Conservation (phyloP, 495 filamentous ascomycete genomes). For the Xylaria intraflava region DNA sequence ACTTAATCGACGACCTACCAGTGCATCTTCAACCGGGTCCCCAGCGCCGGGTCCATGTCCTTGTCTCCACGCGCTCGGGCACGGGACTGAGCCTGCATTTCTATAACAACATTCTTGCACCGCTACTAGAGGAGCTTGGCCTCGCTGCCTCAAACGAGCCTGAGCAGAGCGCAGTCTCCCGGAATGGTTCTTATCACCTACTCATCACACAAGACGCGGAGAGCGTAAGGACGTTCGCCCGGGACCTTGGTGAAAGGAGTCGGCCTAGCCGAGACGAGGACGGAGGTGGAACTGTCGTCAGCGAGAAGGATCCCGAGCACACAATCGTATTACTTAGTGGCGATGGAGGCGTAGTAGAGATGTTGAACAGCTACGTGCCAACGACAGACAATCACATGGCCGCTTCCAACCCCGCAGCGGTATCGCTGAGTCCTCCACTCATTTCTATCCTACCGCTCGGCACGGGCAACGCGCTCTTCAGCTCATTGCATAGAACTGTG, state of each 20-base stretch:
- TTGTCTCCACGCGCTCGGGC: constrained; percentile 71
- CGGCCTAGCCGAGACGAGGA: constrained; percentile 33
- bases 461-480: constrained; percentile 83
- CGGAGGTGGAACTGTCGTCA: constrained; percentile 21
- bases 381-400: background rate
- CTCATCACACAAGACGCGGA: constrained; percentile 54
- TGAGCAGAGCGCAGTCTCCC: background rate
- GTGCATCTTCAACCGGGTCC: constrained; percentile 26
- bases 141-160: background rate
- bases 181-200: constrained; percentile 32
- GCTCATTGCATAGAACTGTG: constrained; percentile 49
- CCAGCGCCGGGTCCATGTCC: constrained; percentile 45
- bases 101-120: constrained; percentile 50
- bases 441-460: constrained; percentile 69
- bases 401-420: background rate
- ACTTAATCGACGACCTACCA: constrained; percentile 27
- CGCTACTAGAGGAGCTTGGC: constrained; percentile 45
- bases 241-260: constrained; percentile 28
- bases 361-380: constrained; percentile 52
- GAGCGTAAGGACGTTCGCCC: constrained; percentile 57
- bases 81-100: constrained; percentile 53
- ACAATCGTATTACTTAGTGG: constrained; percentile 75
- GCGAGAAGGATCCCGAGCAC: constrained; percentile 4
- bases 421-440: constrained; percentile 34
- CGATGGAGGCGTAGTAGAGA: constrained; percentile 76